Percentiles rank a stretch among this genome's conserved stretches.
Evolutionary conservation across 768 basidiomycete species (phyloP).

Genomic region (Lentinus brumalis): DNA sequence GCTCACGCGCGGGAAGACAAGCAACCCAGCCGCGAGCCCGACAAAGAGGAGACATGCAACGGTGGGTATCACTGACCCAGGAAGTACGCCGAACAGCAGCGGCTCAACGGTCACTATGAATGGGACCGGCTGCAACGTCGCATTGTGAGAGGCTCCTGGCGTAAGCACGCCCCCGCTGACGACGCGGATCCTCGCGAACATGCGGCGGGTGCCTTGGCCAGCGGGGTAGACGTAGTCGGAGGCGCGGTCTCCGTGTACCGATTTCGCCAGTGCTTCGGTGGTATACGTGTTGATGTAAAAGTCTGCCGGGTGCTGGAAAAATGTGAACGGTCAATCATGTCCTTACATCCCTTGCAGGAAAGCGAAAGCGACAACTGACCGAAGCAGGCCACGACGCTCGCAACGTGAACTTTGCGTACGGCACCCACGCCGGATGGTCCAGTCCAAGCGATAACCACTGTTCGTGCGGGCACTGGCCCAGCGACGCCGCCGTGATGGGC

Average conservation of each 20-base stretch:
- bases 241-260: conserved; percentile 15
- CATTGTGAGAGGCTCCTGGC: conserved; percentile 28
- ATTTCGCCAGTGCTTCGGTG: conserved; percentile 33
- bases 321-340: not conserved
- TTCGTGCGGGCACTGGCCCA: conserved; percentile 29
- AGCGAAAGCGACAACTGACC: conserved; percentile 22
- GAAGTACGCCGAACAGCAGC: conserved; percentile 57
- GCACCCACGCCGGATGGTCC: conserved; percentile 28
- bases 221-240: not conserved
- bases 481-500: not conserved
- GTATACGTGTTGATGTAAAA: conserved; percentile 44
- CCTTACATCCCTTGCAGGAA: not conserved
- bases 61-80: conserved; percentile 49
- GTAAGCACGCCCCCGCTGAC: conserved; percentile 55
- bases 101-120: conserved; percentile 62
- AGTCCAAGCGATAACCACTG: conserved; percentile 34
- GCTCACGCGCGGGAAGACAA: conserved; percentile 23
- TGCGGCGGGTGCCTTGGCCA: conserved; percentile 36
- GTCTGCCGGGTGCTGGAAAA: conserved; percentile 44
- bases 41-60: conserved; percentile 33
- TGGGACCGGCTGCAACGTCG: conserved; percentile 38
- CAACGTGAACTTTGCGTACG: conserved; percentile 33
- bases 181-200: conserved; percentile 60
- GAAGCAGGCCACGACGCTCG: conserved; percentile 39
- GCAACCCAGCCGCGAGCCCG: conserved; percentile 26